These are phyloP conservation scores for Ricinus communis DNA, from an alignment of 345 rosid species.

Conservation along the genomic window DNA sequence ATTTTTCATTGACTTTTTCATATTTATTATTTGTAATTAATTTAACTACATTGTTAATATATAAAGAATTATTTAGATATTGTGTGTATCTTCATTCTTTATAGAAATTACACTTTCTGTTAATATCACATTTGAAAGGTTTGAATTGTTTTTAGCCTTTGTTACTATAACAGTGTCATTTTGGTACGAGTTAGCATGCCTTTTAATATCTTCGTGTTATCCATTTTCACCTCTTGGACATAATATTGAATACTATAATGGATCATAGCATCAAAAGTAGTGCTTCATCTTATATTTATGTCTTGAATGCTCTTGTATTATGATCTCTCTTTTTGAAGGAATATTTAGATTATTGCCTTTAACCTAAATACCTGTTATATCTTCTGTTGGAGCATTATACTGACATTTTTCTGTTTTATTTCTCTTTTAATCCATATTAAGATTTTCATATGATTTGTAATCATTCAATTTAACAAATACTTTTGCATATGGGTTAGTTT, in stretches of 20 bases:
- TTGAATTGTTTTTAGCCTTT: too few species aligned
- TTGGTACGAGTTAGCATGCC: too few species aligned
- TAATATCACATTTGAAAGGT: too few species aligned
- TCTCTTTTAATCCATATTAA: not conserved
- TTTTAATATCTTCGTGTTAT: not conserved
- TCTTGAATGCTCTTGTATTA: not conserved
- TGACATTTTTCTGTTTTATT: not conserved
- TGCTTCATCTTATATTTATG: not conserved
- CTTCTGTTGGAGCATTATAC: not conserved
- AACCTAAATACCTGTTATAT: not conserved
- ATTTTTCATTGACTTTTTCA: too few species aligned
- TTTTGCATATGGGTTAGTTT: not conserved
- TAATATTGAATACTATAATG: not conserved
- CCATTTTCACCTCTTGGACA: not conserved
- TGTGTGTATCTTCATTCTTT: too few species aligned
- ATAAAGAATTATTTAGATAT: too few species aligned
- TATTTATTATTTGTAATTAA: too few species aligned
- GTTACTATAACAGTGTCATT: too few species aligned
- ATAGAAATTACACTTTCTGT: too few species aligned
- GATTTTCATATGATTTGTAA: not conserved
- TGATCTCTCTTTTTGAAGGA: not conserved
- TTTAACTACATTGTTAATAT: too few species aligned
- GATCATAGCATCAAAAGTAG: not conserved
- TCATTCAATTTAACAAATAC: not conserved
- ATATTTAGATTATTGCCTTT: not conserved